These are phyloP conservation scores for Panellus pusillus DNA, from an alignment of 768 basidiomycete genomes.

Conservation along the genomic window DNA sequence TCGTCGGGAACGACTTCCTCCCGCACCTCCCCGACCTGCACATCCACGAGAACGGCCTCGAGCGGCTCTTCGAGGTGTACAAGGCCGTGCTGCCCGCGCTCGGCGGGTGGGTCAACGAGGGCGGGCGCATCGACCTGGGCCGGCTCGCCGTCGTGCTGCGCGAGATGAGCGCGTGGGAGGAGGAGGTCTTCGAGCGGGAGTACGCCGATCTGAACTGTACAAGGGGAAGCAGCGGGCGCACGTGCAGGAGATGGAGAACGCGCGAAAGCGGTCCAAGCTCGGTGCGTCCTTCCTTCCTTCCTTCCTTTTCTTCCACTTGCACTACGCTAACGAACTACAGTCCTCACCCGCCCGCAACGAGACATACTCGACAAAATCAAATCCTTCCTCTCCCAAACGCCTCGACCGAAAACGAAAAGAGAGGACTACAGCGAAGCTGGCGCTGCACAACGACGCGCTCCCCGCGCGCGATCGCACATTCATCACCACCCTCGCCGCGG, in stretches of 20 bases:
- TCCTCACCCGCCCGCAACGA: constrained; percentile 73
- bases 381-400: constrained; percentile 66
- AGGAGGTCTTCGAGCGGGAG: constrained; percentile 89
- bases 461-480: constrained; percentile 80
- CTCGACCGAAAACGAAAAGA: constrained; percentile 31
- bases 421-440: constrained; percentile 45
- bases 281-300: constrained; percentile 39
- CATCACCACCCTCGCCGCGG: constrained; percentile 70
- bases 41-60: constrained; percentile 96
- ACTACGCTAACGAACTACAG: constrained; percentile 34
- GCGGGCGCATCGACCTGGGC: constrained; percentile 75
- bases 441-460: constrained; percentile 78
- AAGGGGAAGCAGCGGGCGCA: constrained; percentile 89
- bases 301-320: no score
- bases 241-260: constrained; percentile 62
- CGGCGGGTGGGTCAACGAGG: constrained; percentile 93
- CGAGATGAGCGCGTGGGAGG: constrained; percentile 87
- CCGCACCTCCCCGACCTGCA: constrained; percentile 96
- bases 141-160: constrained; percentile 85
- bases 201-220: constrained; percentile 87
- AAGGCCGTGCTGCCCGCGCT: constrained; percentile 84
- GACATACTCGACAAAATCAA: constrained; percentile 79
- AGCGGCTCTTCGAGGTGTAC: constrained; percentile 92
- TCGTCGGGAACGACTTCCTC: constrained; percentile 97
- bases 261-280: constrained; percentile 57